Evolutionary conservation across 371 early-diverging fungal genomes (phyloP).

Genomic region (Neoconidiobolus thromboides): DNA sequence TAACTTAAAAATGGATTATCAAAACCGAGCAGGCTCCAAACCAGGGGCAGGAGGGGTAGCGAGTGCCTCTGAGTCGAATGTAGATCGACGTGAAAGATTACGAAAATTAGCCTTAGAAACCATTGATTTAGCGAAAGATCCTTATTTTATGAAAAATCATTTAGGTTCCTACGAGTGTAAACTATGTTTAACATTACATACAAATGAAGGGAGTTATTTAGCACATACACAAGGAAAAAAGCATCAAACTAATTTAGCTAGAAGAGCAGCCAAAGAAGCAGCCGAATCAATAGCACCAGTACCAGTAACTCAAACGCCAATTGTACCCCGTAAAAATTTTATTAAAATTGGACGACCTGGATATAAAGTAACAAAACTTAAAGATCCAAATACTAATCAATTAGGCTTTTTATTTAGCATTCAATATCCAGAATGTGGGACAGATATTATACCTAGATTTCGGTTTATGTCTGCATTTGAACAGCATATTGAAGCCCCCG

Average conservation of each 20-base stretch:
- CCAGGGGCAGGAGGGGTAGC: slow-evolving; percentile 82
- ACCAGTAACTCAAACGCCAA: slow-evolving; percentile 20
- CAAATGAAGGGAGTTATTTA: slow-evolving; percentile 90
- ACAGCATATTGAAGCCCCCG: slow-evolving; percentile 80
- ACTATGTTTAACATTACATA: slow-evolving; percentile 84
- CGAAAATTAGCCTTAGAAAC: slow-evolving; percentile 91
- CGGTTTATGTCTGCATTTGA: slow-evolving; percentile 98
- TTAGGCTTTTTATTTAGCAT: slow-evolving; percentile 85
- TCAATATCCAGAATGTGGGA: slow-evolving; percentile 76
- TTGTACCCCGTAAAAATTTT: slow-evolving; percentile 35
- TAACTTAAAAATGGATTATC: slow-evolving; percentile 34
- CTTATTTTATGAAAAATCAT: slow-evolving; percentile 96
- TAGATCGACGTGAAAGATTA: slow-evolving; percentile 86
- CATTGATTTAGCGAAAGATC: slow-evolving; percentile 92
- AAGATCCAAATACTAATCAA: slow-evolving; percentile 73
- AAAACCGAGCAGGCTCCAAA: slow-evolving; percentile 60
- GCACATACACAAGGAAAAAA: slow-evolving; percentile 98
- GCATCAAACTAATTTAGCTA: slow-evolving; percentile 88
- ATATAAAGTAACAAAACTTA: slow-evolving; percentile 85
- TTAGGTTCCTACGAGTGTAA: slow-evolving; percentile 95
- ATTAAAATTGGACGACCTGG: slow-evolving; percentile 97
- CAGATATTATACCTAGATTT: slow-evolving; percentile 60
- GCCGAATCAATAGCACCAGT: slow-evolving; percentile 31
- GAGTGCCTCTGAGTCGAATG: slow-evolving; percentile 64
- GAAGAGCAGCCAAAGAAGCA: slow-evolving; percentile 84